Conservation (phyloP, 441 rosid genomes). For the Pelargonium cotyledonis region DNA sequence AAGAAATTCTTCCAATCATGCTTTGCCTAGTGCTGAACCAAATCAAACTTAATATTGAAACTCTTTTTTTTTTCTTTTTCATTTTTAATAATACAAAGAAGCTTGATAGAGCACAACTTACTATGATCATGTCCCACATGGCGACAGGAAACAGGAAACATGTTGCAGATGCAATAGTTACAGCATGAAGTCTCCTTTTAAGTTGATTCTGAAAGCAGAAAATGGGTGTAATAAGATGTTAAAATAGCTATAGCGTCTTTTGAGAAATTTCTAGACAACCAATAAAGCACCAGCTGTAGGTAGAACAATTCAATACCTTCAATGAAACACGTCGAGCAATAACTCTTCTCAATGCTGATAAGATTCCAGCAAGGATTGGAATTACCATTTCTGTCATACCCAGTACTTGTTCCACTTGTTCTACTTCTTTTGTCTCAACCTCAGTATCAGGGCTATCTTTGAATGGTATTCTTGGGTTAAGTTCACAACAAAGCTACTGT, state of each 20-base stretch:
- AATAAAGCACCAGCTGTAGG: neutral
- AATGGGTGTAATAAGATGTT: slow-evolving; percentile 8
- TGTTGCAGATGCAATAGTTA: slow-evolving; percentile 76
- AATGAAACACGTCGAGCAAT: slow-evolving; percentile 89
- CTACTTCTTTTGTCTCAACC: slow-evolving; percentile 26
- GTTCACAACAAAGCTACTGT: slow-evolving; percentile 25
- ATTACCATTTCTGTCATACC: slow-evolving; percentile 66
- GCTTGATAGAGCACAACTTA: slow-evolving; percentile 35
- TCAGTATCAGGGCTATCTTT: slow-evolving; percentile 40
- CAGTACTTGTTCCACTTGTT: slow-evolving; percentile 33
- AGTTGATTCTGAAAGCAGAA: slow-evolving; percentile 60
- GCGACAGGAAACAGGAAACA: slow-evolving; percentile 91
- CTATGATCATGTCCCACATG: slow-evolving; percentile 90
- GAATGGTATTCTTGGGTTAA: slow-evolving; percentile 59
- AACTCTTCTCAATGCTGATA: slow-evolving; percentile 84
- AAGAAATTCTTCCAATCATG: slow-evolving; percentile 11
- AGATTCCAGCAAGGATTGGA: slow-evolving; percentile 86
- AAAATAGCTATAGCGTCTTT: neutral
- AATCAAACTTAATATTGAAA: slow-evolving; percentile 10
- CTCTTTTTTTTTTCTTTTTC: neutral
- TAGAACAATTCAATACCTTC: slow-evolving; percentile 41
- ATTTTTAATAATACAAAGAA: neutral
- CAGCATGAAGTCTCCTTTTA: slow-evolving; percentile 82
- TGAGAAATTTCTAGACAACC: slow-evolving; percentile 12
- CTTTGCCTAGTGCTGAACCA: neutral